Conservation (phyloP, 1,139 yeast genomes). For the Yamadazyma conglobata region DNA sequence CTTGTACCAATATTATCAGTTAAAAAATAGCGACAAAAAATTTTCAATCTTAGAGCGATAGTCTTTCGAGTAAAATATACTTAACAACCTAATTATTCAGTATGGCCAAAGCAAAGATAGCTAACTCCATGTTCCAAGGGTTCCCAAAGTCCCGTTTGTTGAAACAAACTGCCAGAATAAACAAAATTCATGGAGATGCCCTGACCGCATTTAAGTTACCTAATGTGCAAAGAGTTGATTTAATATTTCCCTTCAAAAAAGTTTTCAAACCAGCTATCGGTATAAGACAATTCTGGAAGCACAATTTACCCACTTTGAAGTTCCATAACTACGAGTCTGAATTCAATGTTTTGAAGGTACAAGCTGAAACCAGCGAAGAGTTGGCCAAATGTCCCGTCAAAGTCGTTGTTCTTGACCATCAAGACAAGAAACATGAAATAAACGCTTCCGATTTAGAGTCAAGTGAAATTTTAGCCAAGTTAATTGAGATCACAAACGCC, state of each 20-base stretch:
- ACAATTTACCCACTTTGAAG: constrained; percentile 69
- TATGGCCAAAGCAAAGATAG: constrained; percentile 10
- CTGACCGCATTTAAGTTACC: constrained; percentile 32
- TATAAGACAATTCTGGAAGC: constrained; percentile 61
- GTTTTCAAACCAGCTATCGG: constrained; percentile 34
- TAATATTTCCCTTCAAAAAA: constrained; percentile 26
- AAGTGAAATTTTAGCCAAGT: constrained; percentile 25
- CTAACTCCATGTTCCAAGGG: constrained; percentile 15
- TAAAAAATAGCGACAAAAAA: not conserved
- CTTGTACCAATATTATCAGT: no score
- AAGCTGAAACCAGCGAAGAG: constrained; percentile 36
- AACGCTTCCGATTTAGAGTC: constrained; percentile 22
- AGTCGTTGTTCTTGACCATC: constrained; percentile 27
- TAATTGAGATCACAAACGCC: constrained; percentile 34
- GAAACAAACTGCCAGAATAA: constrained; percentile 35
- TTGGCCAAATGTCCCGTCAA: constrained; percentile 49
- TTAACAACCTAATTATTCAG: constrained; percentile 3
- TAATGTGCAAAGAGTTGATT: constrained; percentile 25
- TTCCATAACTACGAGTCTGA: constrained; percentile 75
- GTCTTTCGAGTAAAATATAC: constrained; percentile 9
- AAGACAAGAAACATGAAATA: constrained; percentile 21
- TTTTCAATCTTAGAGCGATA: not conserved
- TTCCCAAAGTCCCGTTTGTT: constrained; percentile 28
- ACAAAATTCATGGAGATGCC: constrained; percentile 38
- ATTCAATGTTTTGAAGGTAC: constrained; percentile 57